These are phyloP conservation scores for Penicillium daleae DNA, from an alignment of 495 filamentous ascomycete species.

Conservation along the genomic window DNA sequence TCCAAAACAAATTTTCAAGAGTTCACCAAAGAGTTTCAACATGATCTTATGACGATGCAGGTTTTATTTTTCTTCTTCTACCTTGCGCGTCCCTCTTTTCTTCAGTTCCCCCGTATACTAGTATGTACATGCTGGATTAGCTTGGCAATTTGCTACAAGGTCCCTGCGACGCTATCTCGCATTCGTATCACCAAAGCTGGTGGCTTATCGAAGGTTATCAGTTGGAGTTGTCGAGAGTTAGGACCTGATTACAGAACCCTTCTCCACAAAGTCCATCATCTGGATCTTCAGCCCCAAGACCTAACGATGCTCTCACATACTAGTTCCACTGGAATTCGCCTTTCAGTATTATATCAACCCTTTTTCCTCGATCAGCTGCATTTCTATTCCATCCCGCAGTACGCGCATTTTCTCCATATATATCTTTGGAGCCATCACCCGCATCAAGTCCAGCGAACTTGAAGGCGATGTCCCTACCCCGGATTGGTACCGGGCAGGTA, in stretches of 20 bases:
- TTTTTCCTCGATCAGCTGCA: not conserved
- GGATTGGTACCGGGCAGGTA: no score
- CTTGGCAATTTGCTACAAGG: not conserved
- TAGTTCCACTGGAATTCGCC: not conserved
- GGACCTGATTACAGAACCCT: not conserved
- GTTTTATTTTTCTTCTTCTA: constrained; percentile 21
- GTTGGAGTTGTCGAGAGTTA: not conserved
- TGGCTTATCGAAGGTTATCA: not conserved
- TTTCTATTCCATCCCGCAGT: not conserved
- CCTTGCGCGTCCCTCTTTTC: not conserved
- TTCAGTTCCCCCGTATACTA: not conserved
- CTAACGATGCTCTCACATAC: not conserved
- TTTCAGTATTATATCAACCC: not conserved
- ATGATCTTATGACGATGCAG: constrained; percentile 41
- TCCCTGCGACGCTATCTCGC: not conserved
- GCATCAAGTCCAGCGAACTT: not conserved
- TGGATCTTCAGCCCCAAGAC: not conserved
- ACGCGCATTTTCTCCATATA: no score
- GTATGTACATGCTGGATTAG: not conserved
- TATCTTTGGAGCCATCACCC: no score
- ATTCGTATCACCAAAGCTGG: not conserved
- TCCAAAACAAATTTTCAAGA: constrained; percentile 47
- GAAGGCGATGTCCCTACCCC: not conserved
- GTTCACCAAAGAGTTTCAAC: constrained; percentile 39
- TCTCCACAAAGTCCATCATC: not conserved